Evolutionary conservation across 164 flowering plant species (phyloP), one percentile per base, ranked within the genome.

Genomic region (Pachysandra terminalis): DNA sequence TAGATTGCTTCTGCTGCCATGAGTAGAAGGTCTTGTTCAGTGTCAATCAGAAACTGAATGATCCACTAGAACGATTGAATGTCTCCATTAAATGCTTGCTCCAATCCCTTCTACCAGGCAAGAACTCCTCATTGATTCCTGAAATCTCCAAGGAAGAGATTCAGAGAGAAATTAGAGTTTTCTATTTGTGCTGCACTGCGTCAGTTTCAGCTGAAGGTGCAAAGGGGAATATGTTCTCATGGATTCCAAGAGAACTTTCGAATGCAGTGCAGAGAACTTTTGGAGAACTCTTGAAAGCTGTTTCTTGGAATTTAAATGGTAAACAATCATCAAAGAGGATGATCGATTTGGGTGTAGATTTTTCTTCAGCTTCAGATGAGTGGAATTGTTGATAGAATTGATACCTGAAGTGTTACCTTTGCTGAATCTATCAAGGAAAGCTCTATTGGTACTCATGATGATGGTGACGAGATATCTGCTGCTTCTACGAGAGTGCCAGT

Each of bases 401-500:
- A 75, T 93, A 78, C 88, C 89, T 7, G 73, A 78, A 40, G 84
- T 87, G 45, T 65, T 88, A 61, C 96, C 88, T 32, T 56, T 69
- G 65, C 60, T 96, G 65, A 90, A 88, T 80, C 57, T 26, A 88
- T 93, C 21, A 85, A 85, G 74, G 91, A 84, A 79, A 90, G 95
- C 68, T 82, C 85, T 0, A 80, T 89, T 68, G 93, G 77, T 75
- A 64, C 75, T 22, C n/a, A n/a, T n/a, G n/a, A n/a, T n/a, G n/a
- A n/a, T n/a, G 66, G 59, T 0, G 86, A 78, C 78, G 86, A 83
- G 52, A 63, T 84, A 16, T 80, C 83, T 9, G 94, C 96, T 9
- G 87, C 93, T 15, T 86, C 88, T 15, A 89, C 95, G 0, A 80
- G 90, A 70, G 78, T 69, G 64, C 97, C 98, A 0, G 90, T 87